phyloP scores from a whole-genome alignment of 768 basidiomycete species.

The Serendipita sp. region DNA sequence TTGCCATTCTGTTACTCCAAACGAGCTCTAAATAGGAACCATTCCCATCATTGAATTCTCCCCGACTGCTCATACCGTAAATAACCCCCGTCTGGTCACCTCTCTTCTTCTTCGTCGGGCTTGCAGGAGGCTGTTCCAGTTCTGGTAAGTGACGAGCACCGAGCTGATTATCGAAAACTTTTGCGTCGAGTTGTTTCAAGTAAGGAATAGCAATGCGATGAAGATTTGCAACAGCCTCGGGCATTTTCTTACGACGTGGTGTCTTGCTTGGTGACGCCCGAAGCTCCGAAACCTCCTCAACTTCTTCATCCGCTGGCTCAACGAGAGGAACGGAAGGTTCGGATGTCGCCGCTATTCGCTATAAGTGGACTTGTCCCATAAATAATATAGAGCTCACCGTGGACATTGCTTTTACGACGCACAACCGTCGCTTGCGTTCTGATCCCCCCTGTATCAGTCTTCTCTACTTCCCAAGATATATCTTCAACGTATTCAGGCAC shows the following conservation, averaged over 20 bases:
- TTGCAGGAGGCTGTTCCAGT: neutral
- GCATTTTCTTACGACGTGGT: constrained; percentile 1
- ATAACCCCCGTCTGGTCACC: neutral
- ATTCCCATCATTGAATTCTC: neutral
- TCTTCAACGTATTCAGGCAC: neutral
- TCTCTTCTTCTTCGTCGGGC: neutral
- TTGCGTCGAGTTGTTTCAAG: neutral
- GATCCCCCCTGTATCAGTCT: neutral
- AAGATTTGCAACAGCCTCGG: neutral
- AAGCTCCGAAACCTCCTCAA: neutral
- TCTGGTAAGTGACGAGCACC: neutral
- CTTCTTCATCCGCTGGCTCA: neutral
- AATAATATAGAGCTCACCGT: neutral
- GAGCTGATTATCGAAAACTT: neutral
- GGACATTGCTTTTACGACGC: neutral
- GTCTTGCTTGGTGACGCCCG: neutral
- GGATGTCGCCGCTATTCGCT: too few species aligned
- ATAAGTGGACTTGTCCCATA: too few species aligned
- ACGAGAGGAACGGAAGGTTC: too few species aligned
- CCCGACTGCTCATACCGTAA: neutral
- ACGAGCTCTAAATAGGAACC: constrained; percentile 2
- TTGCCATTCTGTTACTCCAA: constrained; percentile 5
- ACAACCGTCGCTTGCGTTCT: neutral
- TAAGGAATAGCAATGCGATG: neutral
- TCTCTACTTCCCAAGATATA: neutral